Conservation (phyloP, 805 yeast genomes). For the Torulaspora delbrueckii region DNA sequence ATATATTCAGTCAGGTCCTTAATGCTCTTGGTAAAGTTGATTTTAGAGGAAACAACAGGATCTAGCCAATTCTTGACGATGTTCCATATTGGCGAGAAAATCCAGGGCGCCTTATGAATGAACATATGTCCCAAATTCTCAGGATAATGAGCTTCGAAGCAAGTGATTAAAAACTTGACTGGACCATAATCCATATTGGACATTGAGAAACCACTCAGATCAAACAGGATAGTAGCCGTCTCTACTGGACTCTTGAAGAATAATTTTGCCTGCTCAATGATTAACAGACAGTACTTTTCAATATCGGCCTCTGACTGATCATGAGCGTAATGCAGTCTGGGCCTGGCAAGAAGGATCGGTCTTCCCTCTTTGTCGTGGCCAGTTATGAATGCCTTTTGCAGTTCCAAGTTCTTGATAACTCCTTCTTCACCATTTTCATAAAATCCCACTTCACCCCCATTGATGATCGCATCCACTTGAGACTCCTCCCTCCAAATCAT, state of each 20-base stretch:
- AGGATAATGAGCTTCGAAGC: conserved; percentile 95
- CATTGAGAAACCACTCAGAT: conserved; percentile 78
- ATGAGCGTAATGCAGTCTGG: conserved; percentile 64
- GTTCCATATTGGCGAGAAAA: conserved; percentile 91
- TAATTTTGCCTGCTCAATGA: conserved; percentile 79
- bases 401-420: conserved; percentile 40
- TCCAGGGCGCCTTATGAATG: conserved; percentile 95
- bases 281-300: conserved; percentile 65
- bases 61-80: conserved; percentile 91
- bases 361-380: conserved; percentile 71
- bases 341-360: conserved; percentile 79
- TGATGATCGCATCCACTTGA: conserved; percentile 56
- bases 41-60: conserved; percentile 91
- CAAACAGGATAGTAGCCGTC: conserved; percentile 79
- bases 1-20: conserved; percentile 66
- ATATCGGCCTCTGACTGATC: conserved; percentile 68
- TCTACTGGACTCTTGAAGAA: conserved; percentile 71
- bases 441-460: conserved; percentile 66
- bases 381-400: conserved; percentile 66
- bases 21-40: conserved; percentile 68
- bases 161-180: conserved; percentile 80
- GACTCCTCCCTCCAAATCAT: conserved; percentile 71
- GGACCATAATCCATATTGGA: conserved; percentile 91
- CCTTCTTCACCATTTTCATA: conserved; percentile 44
- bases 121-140: conserved; percentile 81